Evolutionary conservation across 2,329 filamentous ascomycete genomes (phyloP), one percentile per base, ranked within the genome.

Genomic region (Calycina herbarum): DNA sequence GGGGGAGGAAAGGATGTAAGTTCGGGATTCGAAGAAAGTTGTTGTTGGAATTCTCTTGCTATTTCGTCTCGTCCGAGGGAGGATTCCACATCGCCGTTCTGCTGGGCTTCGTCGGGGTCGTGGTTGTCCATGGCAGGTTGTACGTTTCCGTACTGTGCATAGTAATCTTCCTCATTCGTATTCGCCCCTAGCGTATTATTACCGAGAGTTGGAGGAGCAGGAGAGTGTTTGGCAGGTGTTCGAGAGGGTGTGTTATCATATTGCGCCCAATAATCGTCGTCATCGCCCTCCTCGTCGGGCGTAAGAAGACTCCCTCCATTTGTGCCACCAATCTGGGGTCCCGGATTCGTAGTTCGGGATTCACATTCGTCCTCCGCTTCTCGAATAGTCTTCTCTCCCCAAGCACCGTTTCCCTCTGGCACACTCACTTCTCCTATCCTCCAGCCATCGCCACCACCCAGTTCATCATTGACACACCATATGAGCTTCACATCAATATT

Each of bases 81-180:
- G 24, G 81, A 82, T 63, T 82, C 77, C 56, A 80, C 76, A 10
- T 75, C 70, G 10, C 76, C 77, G 1, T 78, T 77, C 11, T 73
- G 75, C 31, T 77, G 68, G 33, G 79, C 88, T 78, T 93, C 90
- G 71, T 93, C 89, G n/a, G 91, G 91, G 70, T 94, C 91, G 75
- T 94, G 88, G 64, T 86, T 87, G 77, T 94, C 92, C 82, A 94
- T 87, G 38, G 91, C 91, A 2, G 91, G 90, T 75, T 94, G 91
- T 8, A 94, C 90, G 68, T 86, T 82, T 71, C 90, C 88, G 76
- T 95, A 94, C 74, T 89, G 87, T 20, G 89, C 86, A 76, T 87
- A 94, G 77, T 94, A 94, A 56, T 87, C 87, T 58, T 89, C 86
- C 68, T 94, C 91, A 24, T 81, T 79, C 10, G 77, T 68, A 45